Evolutionary conservation across 225 moss, liverwort and hornwort species (phyloP), one percentile per base, ranked within the genome.

Genomic region (Pleurozium schreberi): DNA sequence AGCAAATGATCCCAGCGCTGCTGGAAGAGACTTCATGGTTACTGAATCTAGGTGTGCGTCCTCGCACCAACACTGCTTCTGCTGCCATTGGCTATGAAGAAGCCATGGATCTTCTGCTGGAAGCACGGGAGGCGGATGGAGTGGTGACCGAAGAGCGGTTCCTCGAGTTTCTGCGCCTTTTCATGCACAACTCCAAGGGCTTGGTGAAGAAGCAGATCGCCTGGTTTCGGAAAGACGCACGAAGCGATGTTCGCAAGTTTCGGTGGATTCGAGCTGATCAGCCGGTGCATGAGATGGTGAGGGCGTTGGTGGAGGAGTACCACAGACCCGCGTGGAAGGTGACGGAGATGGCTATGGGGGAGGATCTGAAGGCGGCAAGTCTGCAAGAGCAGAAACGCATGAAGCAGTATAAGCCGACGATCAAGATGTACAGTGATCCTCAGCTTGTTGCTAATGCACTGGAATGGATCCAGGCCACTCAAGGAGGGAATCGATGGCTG

Each of bases 31-130:
- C 92, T 11, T 76, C 88, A 1, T 80, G 80, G 88, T 38, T 94
- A 8, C 73, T 94, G 16, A 86, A 90, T n/a, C 10, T 87, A 5
- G 87, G 81, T 1, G 70, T 87, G 36, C 59, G 81, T 21, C 87
- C 87, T 30, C 45, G 59, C 84, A 88, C 66, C 66, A 91, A 87
- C 91, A 60, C 14, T 2, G 93, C 94, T 3, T 78, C 93, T 10
- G 68, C 77, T 2, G 93, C 93, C 16, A 94, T 93, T 4, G 94
- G 94, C n/a, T 94, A 91, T 45, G 90, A 91, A 70, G 93, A 94
- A 75, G 87, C 94, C 16, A 94, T 92, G 33, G 77, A 69, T 8
- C 60, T 93, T 18, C 68, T 94, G 11, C 12, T 92, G 5, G 90
- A 89, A 23, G 91, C 92, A 13, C 91, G 92, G 1, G 30, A 14